Conservation (phyloP, 208 protist genomes). For the Trypanosoma congolense region DNA sequence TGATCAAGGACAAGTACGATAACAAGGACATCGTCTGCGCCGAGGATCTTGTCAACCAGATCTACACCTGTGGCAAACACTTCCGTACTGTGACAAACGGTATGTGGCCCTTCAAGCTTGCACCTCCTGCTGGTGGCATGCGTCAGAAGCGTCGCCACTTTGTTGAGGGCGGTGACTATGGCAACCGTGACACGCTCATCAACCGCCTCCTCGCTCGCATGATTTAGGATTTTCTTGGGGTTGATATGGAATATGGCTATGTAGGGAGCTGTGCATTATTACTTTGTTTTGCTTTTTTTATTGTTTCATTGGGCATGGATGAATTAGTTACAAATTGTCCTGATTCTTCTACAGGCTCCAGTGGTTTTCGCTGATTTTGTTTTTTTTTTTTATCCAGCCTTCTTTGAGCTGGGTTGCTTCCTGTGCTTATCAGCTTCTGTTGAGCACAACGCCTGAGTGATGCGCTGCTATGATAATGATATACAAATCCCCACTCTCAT, state of each 20-base stretch:
- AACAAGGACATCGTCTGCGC: constrained; percentile 95
- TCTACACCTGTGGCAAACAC: constrained; percentile 97
- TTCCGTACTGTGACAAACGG: constrained; percentile 98
- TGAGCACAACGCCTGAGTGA: too few species aligned
- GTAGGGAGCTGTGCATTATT: background rate
- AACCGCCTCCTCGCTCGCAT: constrained; percentile 97
- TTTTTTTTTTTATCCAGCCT: too few species aligned
- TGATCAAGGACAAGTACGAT: constrained; percentile 95
- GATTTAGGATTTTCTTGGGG: constrained; percentile 96
- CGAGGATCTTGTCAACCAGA: constrained; percentile 99
- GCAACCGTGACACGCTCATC: constrained; percentile 99
- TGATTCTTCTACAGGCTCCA: too few species aligned
- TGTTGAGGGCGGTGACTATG: constrained; percentile 98
- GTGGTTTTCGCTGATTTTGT: too few species aligned
- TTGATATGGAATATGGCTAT: constrained; percentile 9
- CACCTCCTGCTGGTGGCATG: constrained; percentile 94
- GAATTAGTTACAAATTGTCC: too few species aligned
- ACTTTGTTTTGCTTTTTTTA: constrained; percentile 2
- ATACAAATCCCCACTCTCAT: background rate
- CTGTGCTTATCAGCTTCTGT: too few species aligned
- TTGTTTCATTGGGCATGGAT: constrained; percentile 9
- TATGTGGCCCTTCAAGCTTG: constrained; percentile 99
- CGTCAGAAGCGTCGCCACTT: constrained; percentile 96
- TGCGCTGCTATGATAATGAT: too few species aligned
- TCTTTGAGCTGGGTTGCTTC: too few species aligned